Evolutionary conservation across 129 eudicot genomes (phyloP).

Genomic region (Mikania micrantha): DNA sequence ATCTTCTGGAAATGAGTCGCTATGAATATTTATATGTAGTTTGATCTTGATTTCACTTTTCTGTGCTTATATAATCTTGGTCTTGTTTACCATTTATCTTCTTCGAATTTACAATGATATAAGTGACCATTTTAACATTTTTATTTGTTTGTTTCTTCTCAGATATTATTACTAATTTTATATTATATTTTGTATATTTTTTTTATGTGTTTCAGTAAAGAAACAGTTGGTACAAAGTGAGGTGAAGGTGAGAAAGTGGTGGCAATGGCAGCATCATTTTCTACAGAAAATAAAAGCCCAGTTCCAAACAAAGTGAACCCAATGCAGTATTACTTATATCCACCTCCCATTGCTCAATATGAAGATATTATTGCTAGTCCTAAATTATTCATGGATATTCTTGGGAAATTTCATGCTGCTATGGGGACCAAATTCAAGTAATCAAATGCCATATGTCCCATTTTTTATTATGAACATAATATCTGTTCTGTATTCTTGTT

Average conservation of each 20-base stretch:
- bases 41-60: slow-evolving; percentile 1
- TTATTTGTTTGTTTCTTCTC: neutral
- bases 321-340: slow-evolving; percentile 36
- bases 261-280: slow-evolving; percentile 37
- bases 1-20: neutral
- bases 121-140: no score
- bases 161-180: neutral
- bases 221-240: neutral
- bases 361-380: slow-evolving; percentile 58
- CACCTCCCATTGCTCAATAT: slow-evolving; percentile 60
- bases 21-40: neutral
- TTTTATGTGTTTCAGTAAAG: slow-evolving; percentile 11
- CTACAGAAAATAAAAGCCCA: slow-evolving; percentile 27
- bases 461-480: no score
- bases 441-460: no score
- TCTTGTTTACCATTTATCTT: no score
- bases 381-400: slow-evolving; percentile 57
- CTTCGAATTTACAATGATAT: no score
- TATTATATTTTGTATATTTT: neutral
- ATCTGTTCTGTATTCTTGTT: no score
- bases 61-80: no score
- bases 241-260: neutral
- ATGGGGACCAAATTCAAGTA: slow-evolving; percentile 97
- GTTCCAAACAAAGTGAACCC: slow-evolving; percentile 13
- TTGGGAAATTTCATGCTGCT: slow-evolving; percentile 72